These are phyloP conservation scores for Rhodotorula diobovata DNA, from an alignment of 768 basidiomycete genomes.

Conservation along the genomic window DNA sequence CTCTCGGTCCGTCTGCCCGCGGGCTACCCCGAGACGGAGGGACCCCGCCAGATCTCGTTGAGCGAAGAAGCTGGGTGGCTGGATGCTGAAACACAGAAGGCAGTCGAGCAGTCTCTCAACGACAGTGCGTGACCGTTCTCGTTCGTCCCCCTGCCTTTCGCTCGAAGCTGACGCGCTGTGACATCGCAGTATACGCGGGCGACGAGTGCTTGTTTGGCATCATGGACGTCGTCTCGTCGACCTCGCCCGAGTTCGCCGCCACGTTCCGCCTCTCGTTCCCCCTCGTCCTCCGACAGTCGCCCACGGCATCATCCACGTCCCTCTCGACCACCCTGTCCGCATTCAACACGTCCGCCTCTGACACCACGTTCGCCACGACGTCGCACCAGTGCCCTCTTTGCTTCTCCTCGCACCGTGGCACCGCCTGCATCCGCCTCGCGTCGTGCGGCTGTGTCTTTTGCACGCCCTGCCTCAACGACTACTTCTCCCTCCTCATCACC, in stretches of 20 bases:
- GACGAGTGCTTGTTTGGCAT: constrained; percentile 28
- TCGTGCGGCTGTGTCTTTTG: constrained; percentile 35
- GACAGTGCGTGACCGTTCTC: too few relatives aligned
- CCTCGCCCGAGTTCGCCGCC: constrained; percentile 4
- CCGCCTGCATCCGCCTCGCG: constrained; percentile 7
- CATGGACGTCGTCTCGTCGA: constrained; percentile 15
- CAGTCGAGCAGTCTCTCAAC: not conserved
- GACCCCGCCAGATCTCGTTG: not conserved
- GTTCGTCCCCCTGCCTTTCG: not conserved
- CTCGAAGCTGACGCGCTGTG: not conserved
- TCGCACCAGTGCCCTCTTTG: constrained; percentile 26
- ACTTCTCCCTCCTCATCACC: constrained; percentile 40
- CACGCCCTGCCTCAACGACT: constrained; percentile 34
- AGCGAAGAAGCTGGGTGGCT: constrained; percentile 3
- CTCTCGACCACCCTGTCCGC: not conserved
- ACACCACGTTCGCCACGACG: not conserved
- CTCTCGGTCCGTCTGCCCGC: not conserved
- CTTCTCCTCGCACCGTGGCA: constrained; percentile 12
- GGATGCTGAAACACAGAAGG: not conserved
- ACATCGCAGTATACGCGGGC: constrained; percentile 16
- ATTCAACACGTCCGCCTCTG: not conserved
- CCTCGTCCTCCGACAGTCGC: not conserved
- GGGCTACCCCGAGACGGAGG: constrained; percentile 19
- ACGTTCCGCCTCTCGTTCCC: constrained; percentile 13
- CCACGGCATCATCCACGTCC: not conserved